Conservation (phyloP, 192 early-diverging fungal species). For the Podila horticola region DNA sequence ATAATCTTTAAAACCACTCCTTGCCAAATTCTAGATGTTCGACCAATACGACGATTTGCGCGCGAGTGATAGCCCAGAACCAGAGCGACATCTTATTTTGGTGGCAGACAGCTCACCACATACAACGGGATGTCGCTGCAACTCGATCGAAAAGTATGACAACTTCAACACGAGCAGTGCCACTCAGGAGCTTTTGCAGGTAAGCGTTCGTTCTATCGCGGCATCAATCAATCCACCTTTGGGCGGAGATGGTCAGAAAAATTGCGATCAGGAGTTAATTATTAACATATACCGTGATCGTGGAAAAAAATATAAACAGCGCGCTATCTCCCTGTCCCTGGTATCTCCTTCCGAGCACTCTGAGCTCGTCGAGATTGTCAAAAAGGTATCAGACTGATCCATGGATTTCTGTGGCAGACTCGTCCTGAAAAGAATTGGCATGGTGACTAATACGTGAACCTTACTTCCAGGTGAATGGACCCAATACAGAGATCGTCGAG, state of each 20-base stretch:
- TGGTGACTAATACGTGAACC: conserved; percentile 5
- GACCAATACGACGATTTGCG: conserved; percentile 55
- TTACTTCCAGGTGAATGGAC: conserved; percentile 42
- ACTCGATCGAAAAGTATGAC: conserved; percentile 63
- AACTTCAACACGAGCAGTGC: conserved; percentile 55
- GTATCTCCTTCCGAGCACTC: conserved; percentile 28
- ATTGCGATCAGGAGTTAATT: not conserved
- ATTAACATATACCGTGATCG: conserved; percentile 20
- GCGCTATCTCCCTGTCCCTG: conserved; percentile 31
- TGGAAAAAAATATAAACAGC: conserved; percentile 19
- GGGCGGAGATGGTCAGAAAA: too few relatives aligned
- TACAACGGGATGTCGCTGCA: conserved; percentile 55
- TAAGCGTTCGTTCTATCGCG: conserved; percentile 6
- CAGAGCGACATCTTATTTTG: conserved; percentile 64
- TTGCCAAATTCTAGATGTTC: conserved; percentile 54
- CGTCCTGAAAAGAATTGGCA: not conserved
- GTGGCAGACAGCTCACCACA: conserved; percentile 63
- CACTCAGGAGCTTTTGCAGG: conserved; percentile 60
- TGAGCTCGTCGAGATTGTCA: conserved; percentile 27
- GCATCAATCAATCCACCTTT: not conserved
- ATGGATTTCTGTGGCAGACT: not conserved
- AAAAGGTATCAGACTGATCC: conserved; percentile 12
- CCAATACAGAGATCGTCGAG: conserved; percentile 29
- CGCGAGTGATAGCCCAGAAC: conserved; percentile 17
- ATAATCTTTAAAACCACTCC: too few relatives aligned